phyloP scores from a whole-genome alignment of 2,329 filamentous ascomycete species.

The Dothiorella sarmentorum region DNA sequence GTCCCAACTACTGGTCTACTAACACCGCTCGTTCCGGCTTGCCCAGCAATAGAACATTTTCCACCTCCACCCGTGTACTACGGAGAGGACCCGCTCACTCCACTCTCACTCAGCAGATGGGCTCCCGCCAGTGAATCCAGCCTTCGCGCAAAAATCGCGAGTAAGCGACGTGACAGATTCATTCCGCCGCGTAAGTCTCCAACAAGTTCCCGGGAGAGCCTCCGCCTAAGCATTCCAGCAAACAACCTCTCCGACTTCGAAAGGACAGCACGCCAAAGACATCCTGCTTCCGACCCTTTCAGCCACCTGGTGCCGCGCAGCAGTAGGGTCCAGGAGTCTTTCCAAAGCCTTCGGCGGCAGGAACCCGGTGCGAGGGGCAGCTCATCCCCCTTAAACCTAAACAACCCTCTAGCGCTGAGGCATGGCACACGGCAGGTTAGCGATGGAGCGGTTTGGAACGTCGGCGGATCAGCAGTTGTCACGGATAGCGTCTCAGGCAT shows the following conservation, averaged over 20 bases:
- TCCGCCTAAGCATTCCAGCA: slow-evolving; percentile 50
- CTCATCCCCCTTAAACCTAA: not conserved
- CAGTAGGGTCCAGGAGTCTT: slow-evolving; percentile 31
- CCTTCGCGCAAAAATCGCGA: slow-evolving; percentile 22
- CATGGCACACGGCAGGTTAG: slow-evolving; percentile 50
- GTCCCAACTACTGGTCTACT: not conserved
- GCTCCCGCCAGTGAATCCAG: slow-evolving; percentile 26
- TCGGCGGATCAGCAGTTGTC: slow-evolving; percentile 65
- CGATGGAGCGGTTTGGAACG: slow-evolving; percentile 69
- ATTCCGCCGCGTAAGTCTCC: slow-evolving; percentile 48
- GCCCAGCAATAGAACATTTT: slow-evolving; percentile 17
- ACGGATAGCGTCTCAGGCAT: slow-evolving; percentile 49
- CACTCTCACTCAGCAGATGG: slow-evolving; percentile 29
- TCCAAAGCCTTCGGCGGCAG: slow-evolving; percentile 28
- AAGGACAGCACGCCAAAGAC: slow-evolving; percentile 43
- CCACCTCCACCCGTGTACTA: slow-evolving; percentile 21
- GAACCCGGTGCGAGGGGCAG: not conserved
- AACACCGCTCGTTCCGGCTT: not conserved
- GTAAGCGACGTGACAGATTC: slow-evolving; percentile 55
- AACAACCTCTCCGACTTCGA: slow-evolving; percentile 47
- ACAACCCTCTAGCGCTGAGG: not conserved
- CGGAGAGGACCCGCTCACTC: slow-evolving; percentile 3
- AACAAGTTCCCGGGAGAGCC: slow-evolving; percentile 46
- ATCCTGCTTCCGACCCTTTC: slow-evolving; percentile 52
- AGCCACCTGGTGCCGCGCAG: slow-evolving; percentile 39